Evolutionary conservation across 2,329 filamentous ascomycete genomes (phyloP).

Genomic region (Dendryphion nanum): DNA sequence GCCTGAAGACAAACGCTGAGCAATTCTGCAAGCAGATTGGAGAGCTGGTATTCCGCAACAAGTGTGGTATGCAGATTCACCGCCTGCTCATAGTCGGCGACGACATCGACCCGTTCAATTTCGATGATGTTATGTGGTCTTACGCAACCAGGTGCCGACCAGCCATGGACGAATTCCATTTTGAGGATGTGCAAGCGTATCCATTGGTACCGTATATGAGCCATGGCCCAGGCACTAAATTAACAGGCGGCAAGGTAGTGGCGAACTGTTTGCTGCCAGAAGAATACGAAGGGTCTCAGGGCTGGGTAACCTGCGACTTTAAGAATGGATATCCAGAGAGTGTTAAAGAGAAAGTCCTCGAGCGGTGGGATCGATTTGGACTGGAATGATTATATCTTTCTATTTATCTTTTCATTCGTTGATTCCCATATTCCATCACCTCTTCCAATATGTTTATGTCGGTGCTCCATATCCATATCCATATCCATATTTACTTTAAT

Average conservation of each 20-base stretch:
- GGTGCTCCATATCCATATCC: too few relatives aligned
- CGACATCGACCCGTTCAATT: slow-evolving; percentile 49
- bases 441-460: too few relatives aligned
- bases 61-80: slow-evolving; percentile 45
- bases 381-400: background rate
- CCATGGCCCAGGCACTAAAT: slow-evolving; percentile 37
- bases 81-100: slow-evolving; percentile 48
- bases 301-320: slow-evolving; percentile 37
- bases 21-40: slow-evolving; percentile 44
- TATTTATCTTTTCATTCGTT: too few relatives aligned
- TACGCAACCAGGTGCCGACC: slow-evolving; percentile 51
- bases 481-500: too few relatives aligned
- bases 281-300: slow-evolving; percentile 36
- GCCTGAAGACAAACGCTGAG: slow-evolving; percentile 11
- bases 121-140: slow-evolving; percentile 50
- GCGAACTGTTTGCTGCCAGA: slow-evolving; percentile 39
- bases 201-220: slow-evolving; percentile 46
- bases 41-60: slow-evolving; percentile 44
- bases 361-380: slow-evolving; percentile 29
- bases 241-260: slow-evolving; percentile 47
- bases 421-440: too few relatives aligned
- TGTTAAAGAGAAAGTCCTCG: slow-evolving; percentile 39
- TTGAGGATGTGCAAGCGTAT: slow-evolving; percentile 46
- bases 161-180: slow-evolving; percentile 43
- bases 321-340: slow-evolving; percentile 38